phyloP scores from a whole-genome alignment of 805 yeast species.

The Metschnikowia shivogae region DNA sequence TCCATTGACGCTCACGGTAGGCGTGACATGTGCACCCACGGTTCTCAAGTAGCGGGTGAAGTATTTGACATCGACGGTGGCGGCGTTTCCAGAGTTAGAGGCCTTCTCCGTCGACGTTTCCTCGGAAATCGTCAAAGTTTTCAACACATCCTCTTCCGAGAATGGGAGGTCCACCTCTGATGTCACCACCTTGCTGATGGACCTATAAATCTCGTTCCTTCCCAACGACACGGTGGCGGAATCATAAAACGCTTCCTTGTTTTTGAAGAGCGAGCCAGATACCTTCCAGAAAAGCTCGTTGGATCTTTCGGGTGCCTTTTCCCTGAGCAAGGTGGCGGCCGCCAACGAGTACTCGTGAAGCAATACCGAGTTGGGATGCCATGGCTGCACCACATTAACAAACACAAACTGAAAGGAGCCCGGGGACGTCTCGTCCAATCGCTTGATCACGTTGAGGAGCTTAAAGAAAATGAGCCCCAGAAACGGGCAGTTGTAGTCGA shows the following conservation, averaged over 20 bases:
- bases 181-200: constrained; percentile 31
- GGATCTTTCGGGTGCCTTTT: constrained; percentile 18
- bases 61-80: constrained; percentile 63
- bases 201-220: constrained; percentile 52
- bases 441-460: constrained; percentile 51
- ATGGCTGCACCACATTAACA: constrained; percentile 79
- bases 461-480: constrained; percentile 61
- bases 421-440: constrained; percentile 41
- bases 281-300: constrained; percentile 42
- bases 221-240: constrained; percentile 49
- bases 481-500: constrained; percentile 79
- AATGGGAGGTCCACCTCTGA: constrained; percentile 28
- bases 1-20: constrained; percentile 72
- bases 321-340: constrained; percentile 59
- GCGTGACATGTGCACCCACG: constrained; percentile 80
- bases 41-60: constrained; percentile 72
- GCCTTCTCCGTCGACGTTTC: constrained; percentile 21
- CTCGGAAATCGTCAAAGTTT: constrained; percentile 34
- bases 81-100: constrained; percentile 53
- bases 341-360: constrained; percentile 71
- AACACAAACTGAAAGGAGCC: constrained; percentile 56
- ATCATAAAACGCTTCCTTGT: constrained; percentile 57
- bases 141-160: constrained; percentile 27
- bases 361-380: constrained; percentile 75
- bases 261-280: constrained; percentile 51